phyloP scores from a whole-genome alignment of 805 yeast genomes.

The Nakazawaea sp. region DNA sequence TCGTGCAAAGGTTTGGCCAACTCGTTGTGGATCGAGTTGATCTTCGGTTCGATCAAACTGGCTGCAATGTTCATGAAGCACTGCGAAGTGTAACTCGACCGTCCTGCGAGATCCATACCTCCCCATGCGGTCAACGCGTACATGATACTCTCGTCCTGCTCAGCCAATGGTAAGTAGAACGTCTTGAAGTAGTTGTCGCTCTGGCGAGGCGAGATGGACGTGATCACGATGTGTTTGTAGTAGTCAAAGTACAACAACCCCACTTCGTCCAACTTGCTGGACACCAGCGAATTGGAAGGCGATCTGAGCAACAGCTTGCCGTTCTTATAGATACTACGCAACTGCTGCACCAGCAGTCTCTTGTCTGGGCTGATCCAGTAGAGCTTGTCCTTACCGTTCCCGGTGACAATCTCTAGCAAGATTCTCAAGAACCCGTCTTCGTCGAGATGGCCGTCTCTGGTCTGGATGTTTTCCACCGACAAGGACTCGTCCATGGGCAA shows the following conservation, averaged over 20 bases:
- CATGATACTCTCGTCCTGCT: slow-evolving; percentile 34
- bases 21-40: slow-evolving; percentile 8
- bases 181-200: slow-evolving; percentile 41
- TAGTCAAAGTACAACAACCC: slow-evolving; percentile 6
- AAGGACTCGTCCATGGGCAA: slow-evolving; percentile 30
- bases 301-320: background rate
- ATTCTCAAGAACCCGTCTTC: slow-evolving; percentile 15
- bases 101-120: slow-evolving; percentile 30
- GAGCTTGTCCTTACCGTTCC: background rate
- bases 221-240: background rate
- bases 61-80: slow-evolving; percentile 16
- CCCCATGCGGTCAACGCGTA: slow-evolving; percentile 58
- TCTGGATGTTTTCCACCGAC: slow-evolving; percentile 20
- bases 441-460: slow-evolving; percentile 13
- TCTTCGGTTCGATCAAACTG: slow-evolving; percentile 16
- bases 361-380: slow-evolving; percentile 6
- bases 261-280: slow-evolving; percentile 1
- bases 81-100: slow-evolving; percentile 18
- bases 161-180: slow-evolving; percentile 47
- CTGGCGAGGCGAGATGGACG: slow-evolving; percentile 4
- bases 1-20: slow-evolving; percentile 1
- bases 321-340: background rate
- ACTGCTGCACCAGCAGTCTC: background rate
- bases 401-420: slow-evolving; percentile 1
- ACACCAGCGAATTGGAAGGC: background rate